These are phyloP conservation scores for Clarireedia homoeocarpa DNA, from an alignment of 2,329 filamentous ascomycete genomes.

Conservation along the genomic window DNA sequence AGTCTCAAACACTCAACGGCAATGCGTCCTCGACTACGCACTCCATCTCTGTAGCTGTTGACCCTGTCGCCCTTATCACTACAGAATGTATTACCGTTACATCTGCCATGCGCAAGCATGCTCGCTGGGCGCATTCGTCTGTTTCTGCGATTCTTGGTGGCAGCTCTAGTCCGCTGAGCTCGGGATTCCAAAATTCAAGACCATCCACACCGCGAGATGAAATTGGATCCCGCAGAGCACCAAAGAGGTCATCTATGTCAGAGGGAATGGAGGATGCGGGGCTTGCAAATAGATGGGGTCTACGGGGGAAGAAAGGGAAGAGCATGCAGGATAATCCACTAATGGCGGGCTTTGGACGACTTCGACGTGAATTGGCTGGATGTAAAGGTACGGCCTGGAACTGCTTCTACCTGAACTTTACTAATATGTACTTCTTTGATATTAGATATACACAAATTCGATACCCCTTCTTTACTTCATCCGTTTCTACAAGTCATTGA, in stretches of 20 bases:
- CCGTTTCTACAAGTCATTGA: constrained; percentile 96
- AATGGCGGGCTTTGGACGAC: constrained; percentile 86
- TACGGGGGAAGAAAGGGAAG: constrained; percentile 91
- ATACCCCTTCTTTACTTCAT: constrained; percentile 80
- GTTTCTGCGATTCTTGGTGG: constrained; percentile 93
- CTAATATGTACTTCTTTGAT: constrained; percentile 23
- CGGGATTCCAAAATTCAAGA: constrained; percentile 37
- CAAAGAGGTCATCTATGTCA: constrained; percentile 22
- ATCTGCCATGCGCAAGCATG: constrained; percentile 95
- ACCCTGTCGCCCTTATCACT: constrained; percentile 87
- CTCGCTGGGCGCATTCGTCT: constrained; percentile 90
- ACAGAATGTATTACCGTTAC: constrained; percentile 99
- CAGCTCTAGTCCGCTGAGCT: constrained; percentile 38
- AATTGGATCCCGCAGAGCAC: constrained; percentile 15
- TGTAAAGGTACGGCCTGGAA: constrained; percentile 56
- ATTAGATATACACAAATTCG: constrained; percentile 76
- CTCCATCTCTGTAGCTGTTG: constrained; percentile 70
- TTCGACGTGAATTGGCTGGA: constrained; percentile 79
- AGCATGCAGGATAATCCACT: constrained; percentile 96
- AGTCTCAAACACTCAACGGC: constrained; percentile 12
- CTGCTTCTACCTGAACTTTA: not conserved
- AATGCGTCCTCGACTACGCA: constrained; percentile 18
- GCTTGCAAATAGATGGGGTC: constrained; percentile 79
- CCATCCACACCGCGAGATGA: constrained; percentile 31
- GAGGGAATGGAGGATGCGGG: constrained; percentile 45